Evolutionary conservation across 148 eudicot genomes (phyloP).

Genomic region (Chenopodium berlandieri): DNA sequence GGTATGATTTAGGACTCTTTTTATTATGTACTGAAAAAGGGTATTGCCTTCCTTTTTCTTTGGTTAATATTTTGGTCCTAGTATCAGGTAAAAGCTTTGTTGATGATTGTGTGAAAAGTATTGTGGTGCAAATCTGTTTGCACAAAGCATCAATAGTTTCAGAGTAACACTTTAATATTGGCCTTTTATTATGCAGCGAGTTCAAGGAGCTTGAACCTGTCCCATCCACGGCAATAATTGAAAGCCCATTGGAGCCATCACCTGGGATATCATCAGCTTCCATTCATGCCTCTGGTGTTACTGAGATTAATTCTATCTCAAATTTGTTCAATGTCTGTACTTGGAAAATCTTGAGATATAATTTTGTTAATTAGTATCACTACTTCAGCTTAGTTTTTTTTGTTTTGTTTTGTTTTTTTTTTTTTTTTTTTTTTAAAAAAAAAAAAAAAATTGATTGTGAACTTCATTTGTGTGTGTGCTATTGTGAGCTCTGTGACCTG

Average conservation of each 20-base stretch:
- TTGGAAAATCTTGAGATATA: slow-evolving; percentile 5
- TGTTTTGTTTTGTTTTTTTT: too few species aligned
- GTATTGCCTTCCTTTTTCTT: background rate
- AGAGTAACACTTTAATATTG: background rate
- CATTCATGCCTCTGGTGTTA: slow-evolving; percentile 33
- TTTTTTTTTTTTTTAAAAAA: background rate
- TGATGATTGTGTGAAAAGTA: background rate
- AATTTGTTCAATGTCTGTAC: slow-evolving; percentile 59
- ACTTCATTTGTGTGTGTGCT: background rate
- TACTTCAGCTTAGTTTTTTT: background rate
- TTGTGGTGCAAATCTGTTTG: background rate
- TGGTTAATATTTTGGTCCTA: background rate
- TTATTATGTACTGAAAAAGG: background rate
- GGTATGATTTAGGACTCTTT: background rate
- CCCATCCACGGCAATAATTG: slow-evolving; percentile 51
- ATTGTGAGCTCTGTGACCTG: background rate
- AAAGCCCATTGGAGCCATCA: slow-evolving; percentile 55
- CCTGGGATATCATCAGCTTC: slow-evolving; percentile 25
- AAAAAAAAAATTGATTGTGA: too few species aligned
- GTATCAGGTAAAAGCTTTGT: background rate
- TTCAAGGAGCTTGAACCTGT: slow-evolving; percentile 70
- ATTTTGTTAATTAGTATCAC: background rate
- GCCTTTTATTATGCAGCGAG: slow-evolving; percentile 42
- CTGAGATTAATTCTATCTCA: slow-evolving; percentile 49
- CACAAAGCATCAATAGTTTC: slow-evolving; percentile 7